Conservation (phyloP, 345 rosid genomes). For the Mallotus nudiflorus region DNA sequence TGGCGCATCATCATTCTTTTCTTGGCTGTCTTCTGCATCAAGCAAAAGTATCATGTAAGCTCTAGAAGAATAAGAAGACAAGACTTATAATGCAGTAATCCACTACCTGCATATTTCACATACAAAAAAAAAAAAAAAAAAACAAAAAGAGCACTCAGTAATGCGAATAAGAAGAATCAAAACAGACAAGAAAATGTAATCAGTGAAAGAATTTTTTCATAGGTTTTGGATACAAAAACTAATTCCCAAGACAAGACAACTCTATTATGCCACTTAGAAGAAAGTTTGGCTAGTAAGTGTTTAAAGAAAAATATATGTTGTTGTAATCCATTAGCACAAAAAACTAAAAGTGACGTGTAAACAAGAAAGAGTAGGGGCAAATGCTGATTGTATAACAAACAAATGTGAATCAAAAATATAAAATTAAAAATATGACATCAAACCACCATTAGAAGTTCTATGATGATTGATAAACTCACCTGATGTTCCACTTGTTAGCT, state of each 20-base stretch:
- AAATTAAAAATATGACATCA: background rate
- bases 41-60: background rate
- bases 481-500: conserved; percentile 79
- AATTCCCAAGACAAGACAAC: background rate
- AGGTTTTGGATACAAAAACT: background rate
- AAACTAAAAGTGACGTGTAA: background rate
- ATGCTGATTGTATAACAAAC: background rate
- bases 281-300: background rate
- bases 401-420: background rate
- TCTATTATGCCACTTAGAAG: conserved; percentile 2
- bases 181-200: conserved; percentile 16
- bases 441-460: background rate
- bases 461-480: conserved; percentile 40
- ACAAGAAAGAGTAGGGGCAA: background rate
- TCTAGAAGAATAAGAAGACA: background rate
- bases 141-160: background rate
- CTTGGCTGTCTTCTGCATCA: conserved; percentile 84
- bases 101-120: background rate
- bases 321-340: background rate
- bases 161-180: background rate
- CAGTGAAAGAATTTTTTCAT: background rate
- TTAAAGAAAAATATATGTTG: too few species aligned
- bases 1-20: conserved; percentile 65
- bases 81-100: background rate
- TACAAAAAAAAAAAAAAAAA: background rate